Conservation (phyloP, 352 stramenopile genomes). For the Phytophthora pistaciae region DNA sequence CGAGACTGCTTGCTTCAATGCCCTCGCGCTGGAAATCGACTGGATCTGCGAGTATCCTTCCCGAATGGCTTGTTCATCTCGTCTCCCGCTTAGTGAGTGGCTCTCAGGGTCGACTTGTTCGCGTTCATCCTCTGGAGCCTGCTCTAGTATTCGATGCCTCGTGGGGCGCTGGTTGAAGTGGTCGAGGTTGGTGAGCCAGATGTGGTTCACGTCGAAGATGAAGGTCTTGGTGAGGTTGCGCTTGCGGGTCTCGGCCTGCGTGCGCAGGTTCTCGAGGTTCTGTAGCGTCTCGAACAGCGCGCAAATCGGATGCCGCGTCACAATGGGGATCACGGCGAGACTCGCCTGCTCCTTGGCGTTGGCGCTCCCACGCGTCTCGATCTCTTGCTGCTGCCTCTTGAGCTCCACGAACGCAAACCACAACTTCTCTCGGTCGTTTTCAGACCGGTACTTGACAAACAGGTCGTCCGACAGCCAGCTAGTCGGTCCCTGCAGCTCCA, state of each 20-base stretch:
- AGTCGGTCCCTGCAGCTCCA: conserved; percentile 77
- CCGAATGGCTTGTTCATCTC: conserved; percentile 67
- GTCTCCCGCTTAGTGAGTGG: conserved; percentile 47
- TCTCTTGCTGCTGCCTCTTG: conserved; percentile 44
- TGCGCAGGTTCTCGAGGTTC: conserved; percentile 77
- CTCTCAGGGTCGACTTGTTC: conserved; percentile 26
- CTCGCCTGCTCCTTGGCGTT: conserved; percentile 27
- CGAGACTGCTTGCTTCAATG: conserved; percentile 65
- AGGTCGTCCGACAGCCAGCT: conserved; percentile 87
- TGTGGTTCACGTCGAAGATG: conserved; percentile 89
- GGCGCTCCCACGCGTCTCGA: conserved; percentile 15
- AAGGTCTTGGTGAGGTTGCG: conserved; percentile 85
- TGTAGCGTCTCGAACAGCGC: conserved; percentile 66
- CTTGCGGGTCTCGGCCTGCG: conserved; percentile 64
- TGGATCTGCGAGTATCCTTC: conserved; percentile 84
- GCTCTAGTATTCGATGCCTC: conserved; percentile 10
- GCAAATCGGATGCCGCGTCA: conserved; percentile 77
- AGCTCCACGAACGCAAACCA: conserved; percentile 64
- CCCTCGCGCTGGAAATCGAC: conserved; percentile 68
- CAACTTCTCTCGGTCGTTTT: conserved; percentile 70
- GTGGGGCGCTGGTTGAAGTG: conserved; percentile 76
- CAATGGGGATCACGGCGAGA: conserved; percentile 53
- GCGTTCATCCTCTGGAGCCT: conserved; percentile 16
- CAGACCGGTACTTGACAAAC: conserved; percentile 83
- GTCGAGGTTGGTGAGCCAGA: conserved; percentile 93